Conservation (phyloP, 768 basidiomycete genomes). For the Brasilioporus rufonigricans region DNA sequence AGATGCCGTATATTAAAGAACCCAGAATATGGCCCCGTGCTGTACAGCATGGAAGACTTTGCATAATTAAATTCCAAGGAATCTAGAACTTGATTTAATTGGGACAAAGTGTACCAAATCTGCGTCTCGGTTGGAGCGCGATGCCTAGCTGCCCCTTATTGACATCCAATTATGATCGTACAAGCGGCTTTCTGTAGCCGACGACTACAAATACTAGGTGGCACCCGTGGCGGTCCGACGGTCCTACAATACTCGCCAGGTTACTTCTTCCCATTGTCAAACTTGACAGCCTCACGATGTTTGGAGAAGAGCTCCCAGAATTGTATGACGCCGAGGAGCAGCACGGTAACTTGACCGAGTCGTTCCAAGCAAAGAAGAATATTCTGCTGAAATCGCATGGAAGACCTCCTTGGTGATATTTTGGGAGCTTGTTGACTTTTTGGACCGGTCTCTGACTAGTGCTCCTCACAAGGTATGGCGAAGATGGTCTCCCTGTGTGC, state of each 20-base stretch:
- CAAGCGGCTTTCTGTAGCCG: constrained; percentile 22
- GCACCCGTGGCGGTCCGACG: neutral
- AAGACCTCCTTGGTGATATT: constrained; percentile 72
- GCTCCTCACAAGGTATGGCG: constrained; percentile 60
- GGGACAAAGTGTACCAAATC: neutral
- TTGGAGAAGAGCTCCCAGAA: constrained; percentile 27
- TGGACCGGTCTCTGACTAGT: constrained; percentile 11
- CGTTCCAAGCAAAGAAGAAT: constrained; percentile 54
- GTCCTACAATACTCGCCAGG: neutral
- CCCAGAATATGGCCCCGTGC: neutral
- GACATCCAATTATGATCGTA: constrained; percentile 1
- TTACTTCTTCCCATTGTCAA: constrained; percentile 1
- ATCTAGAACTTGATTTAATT: neutral
- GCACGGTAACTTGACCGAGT: constrained; percentile 14
- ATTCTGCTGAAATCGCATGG: constrained; percentile 81
- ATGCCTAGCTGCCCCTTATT: neutral
- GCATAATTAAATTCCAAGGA: neutral
- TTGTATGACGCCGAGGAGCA: constrained; percentile 20
- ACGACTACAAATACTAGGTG: constrained; percentile 32
- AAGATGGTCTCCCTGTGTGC: constrained; percentile 64
- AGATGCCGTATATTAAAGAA: neutral
- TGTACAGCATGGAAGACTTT: neutral
- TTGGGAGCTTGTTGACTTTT: constrained; percentile 5
- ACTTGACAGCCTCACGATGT: constrained; percentile 15
- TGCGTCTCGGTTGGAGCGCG: neutral